phyloP scores from a whole-genome alignment of 768 basidiomycete species.

The Gymnopilus junonius region DNA sequence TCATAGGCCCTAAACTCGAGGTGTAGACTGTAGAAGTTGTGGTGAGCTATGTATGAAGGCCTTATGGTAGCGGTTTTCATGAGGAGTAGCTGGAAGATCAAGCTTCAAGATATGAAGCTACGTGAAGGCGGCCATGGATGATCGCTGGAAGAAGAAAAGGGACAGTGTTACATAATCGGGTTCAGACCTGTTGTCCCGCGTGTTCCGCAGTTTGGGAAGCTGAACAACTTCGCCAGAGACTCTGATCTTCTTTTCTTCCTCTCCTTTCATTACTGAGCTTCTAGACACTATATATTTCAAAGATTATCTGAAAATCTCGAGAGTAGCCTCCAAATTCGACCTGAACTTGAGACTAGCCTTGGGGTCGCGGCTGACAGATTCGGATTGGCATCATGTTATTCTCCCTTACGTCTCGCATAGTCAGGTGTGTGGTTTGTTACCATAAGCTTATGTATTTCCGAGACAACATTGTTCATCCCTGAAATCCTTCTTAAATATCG shows the following conservation, averaged over 20 bases:
- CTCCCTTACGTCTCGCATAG: conserved; percentile 51
- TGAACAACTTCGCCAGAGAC: neutral
- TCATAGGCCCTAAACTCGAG: too few species aligned
- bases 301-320: neutral
- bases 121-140: too few species aligned
- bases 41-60: too few species aligned
- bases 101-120: too few species aligned
- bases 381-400: conserved; percentile 43
- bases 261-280: neutral
- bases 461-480: neutral
- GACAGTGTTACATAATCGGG: neutral
- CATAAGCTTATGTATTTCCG: neutral
- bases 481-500: neutral
- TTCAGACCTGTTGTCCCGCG: conserved; percentile 1
- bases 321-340: neutral
- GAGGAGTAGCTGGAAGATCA: too few species aligned
- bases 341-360: neutral
- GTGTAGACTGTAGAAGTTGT: too few species aligned
- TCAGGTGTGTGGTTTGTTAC: conserved; percentile 40
- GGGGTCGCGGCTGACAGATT: neutral
- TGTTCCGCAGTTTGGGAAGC: neutral
- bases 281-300: neutral
- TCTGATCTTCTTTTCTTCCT: neutral
- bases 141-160: neutral
- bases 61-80: too few species aligned